These are phyloP conservation scores for Naganishia albida DNA, from an alignment of 1,284 basidiomycete species.

Conservation along the genomic window DNA sequence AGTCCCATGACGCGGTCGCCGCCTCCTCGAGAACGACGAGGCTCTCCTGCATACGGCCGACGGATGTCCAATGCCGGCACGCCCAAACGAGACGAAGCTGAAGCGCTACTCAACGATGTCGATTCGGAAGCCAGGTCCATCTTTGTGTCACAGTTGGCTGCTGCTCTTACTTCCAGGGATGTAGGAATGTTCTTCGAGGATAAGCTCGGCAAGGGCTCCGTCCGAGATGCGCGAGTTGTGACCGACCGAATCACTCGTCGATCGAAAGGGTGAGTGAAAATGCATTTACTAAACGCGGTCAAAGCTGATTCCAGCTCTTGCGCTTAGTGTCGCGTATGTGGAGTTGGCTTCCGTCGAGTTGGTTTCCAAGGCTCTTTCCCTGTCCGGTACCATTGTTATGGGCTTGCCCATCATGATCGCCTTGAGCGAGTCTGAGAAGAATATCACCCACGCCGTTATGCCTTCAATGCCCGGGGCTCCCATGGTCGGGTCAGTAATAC, in stretches of 20 bases:
- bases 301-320: slow-evolving; percentile 20
- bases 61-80: slow-evolving; percentile 16
- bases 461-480: slow-evolving; percentile 50
- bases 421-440: slow-evolving; percentile 92
- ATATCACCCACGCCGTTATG: slow-evolving; percentile 60
- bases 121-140: slow-evolving; percentile 95
- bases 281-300: not conserved
- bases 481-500: slow-evolving; percentile 57
- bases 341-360: slow-evolving; percentile 87
- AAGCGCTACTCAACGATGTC: slow-evolving; percentile 53
- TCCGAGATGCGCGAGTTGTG: slow-evolving; percentile 92
- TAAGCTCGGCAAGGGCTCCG: slow-evolving; percentile 84
- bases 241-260: slow-evolving; percentile 88
- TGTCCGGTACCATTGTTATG: slow-evolving; percentile 94
- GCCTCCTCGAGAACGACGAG: slow-evolving; percentile 33
- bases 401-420: slow-evolving; percentile 96
- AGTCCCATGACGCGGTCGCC: slow-evolving; percentile 29
- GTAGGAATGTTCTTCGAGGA: slow-evolving; percentile 98
- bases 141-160: slow-evolving; percentile 96
- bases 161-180: slow-evolving; percentile 90
- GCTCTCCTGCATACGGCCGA: slow-evolving; percentile 35
- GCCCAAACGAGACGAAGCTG: slow-evolving; percentile 33
- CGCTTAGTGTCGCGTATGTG: slow-evolving; percentile 83
- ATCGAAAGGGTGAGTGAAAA: slow-evolving; percentile 79
- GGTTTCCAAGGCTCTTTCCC: slow-evolving; percentile 82